Percentiles rank a stretch among this genome's conserved stretches.
phyloP scores from a whole-genome alignment of 768 basidiomycete genomes.

The Serpula lacrymans region DNA sequence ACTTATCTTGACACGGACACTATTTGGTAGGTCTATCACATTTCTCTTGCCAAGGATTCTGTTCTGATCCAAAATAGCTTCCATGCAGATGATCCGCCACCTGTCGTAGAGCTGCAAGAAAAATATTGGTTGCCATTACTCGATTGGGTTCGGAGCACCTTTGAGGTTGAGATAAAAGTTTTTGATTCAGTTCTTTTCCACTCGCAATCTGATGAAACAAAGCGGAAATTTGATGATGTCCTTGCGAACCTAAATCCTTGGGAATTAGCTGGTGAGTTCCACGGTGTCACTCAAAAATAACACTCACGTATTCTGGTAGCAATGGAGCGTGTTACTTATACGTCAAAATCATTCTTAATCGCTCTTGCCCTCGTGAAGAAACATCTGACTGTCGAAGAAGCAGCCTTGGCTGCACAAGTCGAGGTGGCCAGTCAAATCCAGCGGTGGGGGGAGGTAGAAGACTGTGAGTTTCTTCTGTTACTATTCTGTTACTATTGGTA shows the following conservation, averaged over 20 bases:
- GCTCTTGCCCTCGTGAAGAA: slow-evolving; percentile 80
- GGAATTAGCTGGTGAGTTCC: slow-evolving; percentile 80
- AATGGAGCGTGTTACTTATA: slow-evolving; percentile 86
- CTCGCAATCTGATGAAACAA: slow-evolving; percentile 68
- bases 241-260: slow-evolving; percentile 70
- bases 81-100: slow-evolving; percentile 72
- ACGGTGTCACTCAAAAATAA: background rate
- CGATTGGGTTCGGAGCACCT: slow-evolving; percentile 69
- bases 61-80: slow-evolving; percentile 49
- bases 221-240: slow-evolving; percentile 52
- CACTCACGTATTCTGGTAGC: slow-evolving; percentile 41
- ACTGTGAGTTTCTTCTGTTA: slow-evolving; percentile 65
- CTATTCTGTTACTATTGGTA: background rate
- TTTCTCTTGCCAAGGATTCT: slow-evolving; percentile 2
- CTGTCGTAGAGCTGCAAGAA: slow-evolving; percentile 73
- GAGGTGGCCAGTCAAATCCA: slow-evolving; percentile 96
- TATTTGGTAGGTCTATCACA: slow-evolving; percentile 56
- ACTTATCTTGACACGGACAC: slow-evolving; percentile 95
- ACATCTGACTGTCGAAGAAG: slow-evolving; percentile 76
- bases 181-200: slow-evolving; percentile 71
- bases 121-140: slow-evolving; percentile 88
- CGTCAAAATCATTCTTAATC: slow-evolving; percentile 89
- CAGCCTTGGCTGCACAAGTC: slow-evolving; percentile 80
- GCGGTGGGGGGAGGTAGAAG: slow-evolving; percentile 99
- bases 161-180: slow-evolving; percentile 61